Conservation (phyloP, 2,329 filamentous ascomycete genomes). For the Colletotrichum viniferum region DNA sequence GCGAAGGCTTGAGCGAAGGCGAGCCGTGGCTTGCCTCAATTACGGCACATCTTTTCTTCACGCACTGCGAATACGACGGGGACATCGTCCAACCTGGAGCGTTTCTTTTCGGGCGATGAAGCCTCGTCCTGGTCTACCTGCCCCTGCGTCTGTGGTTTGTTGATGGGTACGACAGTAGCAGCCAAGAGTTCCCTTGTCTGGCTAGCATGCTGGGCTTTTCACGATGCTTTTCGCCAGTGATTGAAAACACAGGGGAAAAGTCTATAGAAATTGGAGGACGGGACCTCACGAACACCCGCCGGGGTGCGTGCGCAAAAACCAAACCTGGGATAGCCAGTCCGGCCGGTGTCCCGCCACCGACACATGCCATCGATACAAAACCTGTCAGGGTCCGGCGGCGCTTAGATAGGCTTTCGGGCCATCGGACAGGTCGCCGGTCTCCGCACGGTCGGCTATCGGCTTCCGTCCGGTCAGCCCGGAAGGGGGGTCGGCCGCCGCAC, state of each 20-base stretch:
- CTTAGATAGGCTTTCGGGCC: neutral
- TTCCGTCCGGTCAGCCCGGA: neutral
- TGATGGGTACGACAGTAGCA: neutral
- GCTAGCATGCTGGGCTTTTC: neutral
- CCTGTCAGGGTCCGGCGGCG: neutral
- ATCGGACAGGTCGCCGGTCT: slow-evolving; percentile 8
- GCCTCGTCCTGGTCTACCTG: neutral
- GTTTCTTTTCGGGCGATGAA: neutral
- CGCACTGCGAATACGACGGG: neutral
- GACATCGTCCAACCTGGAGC: neutral
- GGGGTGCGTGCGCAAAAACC: neutral
- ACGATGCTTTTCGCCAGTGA: neutral
- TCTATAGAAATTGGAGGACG: neutral
- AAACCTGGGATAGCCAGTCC: neutral
- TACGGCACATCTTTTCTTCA: neutral
- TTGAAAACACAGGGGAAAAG: neutral
- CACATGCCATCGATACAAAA: neutral
- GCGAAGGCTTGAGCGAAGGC: neutral
- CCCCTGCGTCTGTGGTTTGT: neutral
- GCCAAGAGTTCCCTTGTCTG: neutral
- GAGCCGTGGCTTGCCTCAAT: neutral
- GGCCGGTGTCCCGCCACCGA: neutral
- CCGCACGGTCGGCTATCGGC: slow-evolving; percentile 9
- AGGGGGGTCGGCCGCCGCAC: neutral
- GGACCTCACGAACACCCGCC: slow-evolving; percentile 2